Conservation (phyloP, 2,329 filamentous ascomycete species). For the Aspergillus sp. region DNA sequence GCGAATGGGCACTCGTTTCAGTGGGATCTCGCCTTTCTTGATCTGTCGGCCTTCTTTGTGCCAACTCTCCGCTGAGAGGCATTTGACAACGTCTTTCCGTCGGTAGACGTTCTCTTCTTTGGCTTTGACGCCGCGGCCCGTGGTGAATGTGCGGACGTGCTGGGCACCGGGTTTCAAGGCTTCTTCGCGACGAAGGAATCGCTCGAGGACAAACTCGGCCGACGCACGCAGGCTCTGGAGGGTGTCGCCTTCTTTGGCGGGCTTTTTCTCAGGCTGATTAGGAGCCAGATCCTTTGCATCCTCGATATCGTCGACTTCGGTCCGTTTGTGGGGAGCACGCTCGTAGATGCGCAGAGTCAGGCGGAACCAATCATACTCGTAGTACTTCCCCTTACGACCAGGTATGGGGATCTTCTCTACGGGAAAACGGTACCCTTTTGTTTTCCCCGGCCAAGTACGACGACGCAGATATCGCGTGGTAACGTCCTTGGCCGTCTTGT, state of each 20-base stretch:
- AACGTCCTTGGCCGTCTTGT: conserved; percentile 91
- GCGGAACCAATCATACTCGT: conserved; percentile 87
- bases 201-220: conserved; percentile 77
- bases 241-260: conserved; percentile 75
- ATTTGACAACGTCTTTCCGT: conserved; percentile 75
- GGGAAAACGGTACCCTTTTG: conserved; percentile 78
- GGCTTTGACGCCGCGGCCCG: conserved; percentile 69
- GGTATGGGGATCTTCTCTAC: conserved; percentile 79
- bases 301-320: conserved; percentile 75
- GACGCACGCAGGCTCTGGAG: conserved; percentile 86
- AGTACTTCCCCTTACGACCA: conserved; percentile 72
- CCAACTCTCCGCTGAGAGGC: conserved; percentile 94
- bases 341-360: conserved; percentile 73
- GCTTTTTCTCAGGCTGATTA: conserved; percentile 67
- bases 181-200: conserved; percentile 89
- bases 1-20: conserved; percentile 86
- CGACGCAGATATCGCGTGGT: conserved; percentile 86
- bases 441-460: conserved; percentile 80
- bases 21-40: conserved; percentile 65
- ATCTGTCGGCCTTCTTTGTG: conserved; percentile 91
- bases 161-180: conserved; percentile 69
- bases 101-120: conserved; percentile 79
- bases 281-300: conserved; percentile 74
- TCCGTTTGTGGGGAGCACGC: conserved; percentile 54
- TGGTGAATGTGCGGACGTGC: conserved; percentile 72